Base-by-base conservation (phyloP, 805 yeast genomes). In the Saccharomycopsis capsularis region DNA sequence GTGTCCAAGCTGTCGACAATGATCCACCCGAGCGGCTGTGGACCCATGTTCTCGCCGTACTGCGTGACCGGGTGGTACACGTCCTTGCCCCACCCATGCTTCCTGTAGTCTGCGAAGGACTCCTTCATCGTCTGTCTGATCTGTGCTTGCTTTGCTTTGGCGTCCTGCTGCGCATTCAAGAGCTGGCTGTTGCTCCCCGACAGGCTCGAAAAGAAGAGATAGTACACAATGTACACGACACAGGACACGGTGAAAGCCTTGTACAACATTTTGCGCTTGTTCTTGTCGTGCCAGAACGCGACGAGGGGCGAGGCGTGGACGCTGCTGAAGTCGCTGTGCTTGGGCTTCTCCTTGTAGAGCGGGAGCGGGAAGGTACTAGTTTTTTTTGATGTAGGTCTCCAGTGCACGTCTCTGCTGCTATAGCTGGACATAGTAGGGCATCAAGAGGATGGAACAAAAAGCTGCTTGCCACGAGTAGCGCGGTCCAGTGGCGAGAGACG, bases 1-100 rank as follows among this genome's bases (percentile, higher is more conserved):
- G 96, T 85, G 59, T 90, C 97, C 45, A 90, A 65, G 1, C 91
- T 74, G 63, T 89, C 96, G 3, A 90, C 93, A 58, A 89, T 81
- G 61, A 89, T 85, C 96, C 96, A 89, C 1, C 97, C 97, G 55
- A 90, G 64, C 1, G 96, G 96, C 46, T 71, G 57, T 3, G 81
- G 78, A 3, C 91, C 89, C 88, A 87, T 84, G 60, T 87, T 84
- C 49, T 75, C 68, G 22, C 85, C 86, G 1, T 57, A 63, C 44
- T 79, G 75, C 5, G 74, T 62, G n/a, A 84, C 59, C 0, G 96
- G 96, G 37, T 71, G 70, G 59, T 83, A 89, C 1, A 81, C 77
- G 61, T 89, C 97, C 51, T 70, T 73, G 5, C 96, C 96, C 90
- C 95, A 87, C 0, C 85, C 96, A 59, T 85, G 71, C 24, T 70